Evolutionary conservation across 2,329 filamentous ascomycete genomes (phyloP).

Genomic region (Dendryphion nanum): DNA sequence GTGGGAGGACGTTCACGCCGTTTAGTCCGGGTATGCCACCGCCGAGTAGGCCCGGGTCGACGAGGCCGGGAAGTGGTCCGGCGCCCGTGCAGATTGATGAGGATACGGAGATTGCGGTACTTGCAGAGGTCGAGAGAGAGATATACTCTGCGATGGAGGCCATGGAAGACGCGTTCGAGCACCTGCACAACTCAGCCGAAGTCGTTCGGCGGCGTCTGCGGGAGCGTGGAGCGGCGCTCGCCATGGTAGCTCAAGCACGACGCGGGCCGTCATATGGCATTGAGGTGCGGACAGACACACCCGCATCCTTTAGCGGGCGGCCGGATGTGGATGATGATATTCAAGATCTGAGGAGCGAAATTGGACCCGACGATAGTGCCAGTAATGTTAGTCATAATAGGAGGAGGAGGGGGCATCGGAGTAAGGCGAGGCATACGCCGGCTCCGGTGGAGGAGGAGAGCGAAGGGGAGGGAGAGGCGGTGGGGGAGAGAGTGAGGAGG

Average conservation of each 20-base stretch:
- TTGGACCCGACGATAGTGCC: conserved; percentile 76
- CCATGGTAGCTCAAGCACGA: conserved; percentile 60
- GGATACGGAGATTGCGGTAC: conserved; percentile 84
- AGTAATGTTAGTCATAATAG: conserved; percentile 76
- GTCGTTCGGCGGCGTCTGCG: conserved; percentile 74
- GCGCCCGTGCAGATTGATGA: conserved; percentile 86
- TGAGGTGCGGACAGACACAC: conserved; percentile 50
- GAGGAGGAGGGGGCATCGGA: conserved; percentile 65
- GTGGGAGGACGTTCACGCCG: conserved; percentile 48
- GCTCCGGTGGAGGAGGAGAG: conserved; percentile 70
- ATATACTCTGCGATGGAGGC: conserved; percentile 94
- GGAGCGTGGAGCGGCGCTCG: conserved; percentile 77
- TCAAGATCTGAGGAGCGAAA: conserved; percentile 46
- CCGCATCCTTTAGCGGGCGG: conserved; percentile 34
- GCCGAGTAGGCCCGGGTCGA: conserved; percentile 31
- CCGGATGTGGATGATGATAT: conserved; percentile 33
- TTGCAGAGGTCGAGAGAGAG: conserved; percentile 88
- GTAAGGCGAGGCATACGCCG: conserved; percentile 68
- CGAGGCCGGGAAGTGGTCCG: conserved; percentile 48
- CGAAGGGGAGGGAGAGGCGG: conserved; percentile 44
- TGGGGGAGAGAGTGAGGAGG: conserved; percentile 25
- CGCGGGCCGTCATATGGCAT: conserved; percentile 47
- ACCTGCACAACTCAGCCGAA: conserved; percentile 82
- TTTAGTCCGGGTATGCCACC: conserved; percentile 29
- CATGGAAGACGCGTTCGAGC: conserved; percentile 90